Base-by-base conservation (phyloP, 2,329 filamentous ascomycete species). In the Aspergillus jensenii region DNA sequence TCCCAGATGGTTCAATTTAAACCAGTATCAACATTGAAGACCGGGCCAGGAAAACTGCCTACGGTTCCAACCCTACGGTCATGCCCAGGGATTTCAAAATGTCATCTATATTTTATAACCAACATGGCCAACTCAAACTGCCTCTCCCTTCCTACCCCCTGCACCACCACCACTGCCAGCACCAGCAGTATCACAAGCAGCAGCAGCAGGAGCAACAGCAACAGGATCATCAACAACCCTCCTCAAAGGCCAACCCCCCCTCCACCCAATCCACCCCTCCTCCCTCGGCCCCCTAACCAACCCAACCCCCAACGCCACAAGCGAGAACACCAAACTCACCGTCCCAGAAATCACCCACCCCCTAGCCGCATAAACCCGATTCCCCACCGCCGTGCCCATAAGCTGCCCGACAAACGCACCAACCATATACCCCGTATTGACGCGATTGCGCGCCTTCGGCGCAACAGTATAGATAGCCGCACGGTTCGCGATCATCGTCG, bases 381-480 rank as follows among this genome's bases (percentile, higher is more conserved):
- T 85, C 0, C 84, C 84, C 4, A 84, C 83, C 1, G 83, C 79
- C 0, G 86, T 88, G 0, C 90, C 90, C 2, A 87, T 87, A 47
- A 95, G 68, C 76, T 95, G 90, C 0, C 90, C 90, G 27, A 83
- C 85, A 67, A 93, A 93, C 0, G 84, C 86, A 7, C 82, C 81
- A 0, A 92, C 81, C 90, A 93, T 95, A 67, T 91, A 95, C 1
- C 87, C 89, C 0, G 90, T 92, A 69, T 95, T 95, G 23, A 93
- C 83, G 3, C 90, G 76, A 73, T 92, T 95, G 4, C 89, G 77
- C 0, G 87, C 87, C 59, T 85, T 87, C 0, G 90, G 86, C 53
- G 89, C 87, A 21, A 93, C 85, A 1, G 78, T 75, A 65, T 90
- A 93, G 19, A 95, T 89, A 4, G 84, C 81, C 0, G 82, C 81